These are phyloP conservation scores for Pythium grandisporangium DNA, from an alignment of 352 stramenopile species.

Conservation along the genomic window DNA sequence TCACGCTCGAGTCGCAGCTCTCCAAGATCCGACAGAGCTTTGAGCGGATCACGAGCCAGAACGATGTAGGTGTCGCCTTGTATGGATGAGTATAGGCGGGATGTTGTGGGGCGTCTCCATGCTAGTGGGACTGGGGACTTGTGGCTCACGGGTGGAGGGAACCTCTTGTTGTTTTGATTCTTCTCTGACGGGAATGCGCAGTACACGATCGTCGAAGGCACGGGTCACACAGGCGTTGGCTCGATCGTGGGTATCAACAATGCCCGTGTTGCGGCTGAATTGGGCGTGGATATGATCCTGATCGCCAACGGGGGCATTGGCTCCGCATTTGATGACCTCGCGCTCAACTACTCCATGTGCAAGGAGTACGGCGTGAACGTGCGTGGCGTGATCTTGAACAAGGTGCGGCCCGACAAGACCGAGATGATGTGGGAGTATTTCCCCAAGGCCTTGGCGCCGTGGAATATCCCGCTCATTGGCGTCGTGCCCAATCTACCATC, in stretches of 20 bases:
- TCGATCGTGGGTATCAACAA: conserved; percentile 96
- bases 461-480: conserved; percentile 73
- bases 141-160: no score
- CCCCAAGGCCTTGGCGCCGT: conserved; percentile 71
- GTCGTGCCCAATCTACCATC: conserved; percentile 73
- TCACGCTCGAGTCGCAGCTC: conserved; percentile 70
- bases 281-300: conserved; percentile 92
- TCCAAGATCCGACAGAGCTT: conserved; percentile 64
- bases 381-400: conserved; percentile 95
- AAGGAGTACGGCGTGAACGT: conserved; percentile 90
- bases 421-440: conserved; percentile 86
- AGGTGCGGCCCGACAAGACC: conserved; percentile 79
- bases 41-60: conserved; percentile 39
- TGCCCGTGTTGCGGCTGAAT: conserved; percentile 86
- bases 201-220: conserved; percentile 80
- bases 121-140: no score
- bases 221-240: conserved; percentile 93
- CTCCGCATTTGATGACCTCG: conserved; percentile 89
- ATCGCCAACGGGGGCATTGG: conserved; percentile 95
- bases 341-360: conserved; percentile 92
- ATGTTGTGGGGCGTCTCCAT: no score
- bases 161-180: neutral
- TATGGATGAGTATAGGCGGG: no score
- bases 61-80: conserved; percentile 61
- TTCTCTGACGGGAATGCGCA: conserved; percentile 5